Evolutionary conservation across 352 stramenopile species (phyloP).

Genomic region (Pythium insidiosum): DNA sequence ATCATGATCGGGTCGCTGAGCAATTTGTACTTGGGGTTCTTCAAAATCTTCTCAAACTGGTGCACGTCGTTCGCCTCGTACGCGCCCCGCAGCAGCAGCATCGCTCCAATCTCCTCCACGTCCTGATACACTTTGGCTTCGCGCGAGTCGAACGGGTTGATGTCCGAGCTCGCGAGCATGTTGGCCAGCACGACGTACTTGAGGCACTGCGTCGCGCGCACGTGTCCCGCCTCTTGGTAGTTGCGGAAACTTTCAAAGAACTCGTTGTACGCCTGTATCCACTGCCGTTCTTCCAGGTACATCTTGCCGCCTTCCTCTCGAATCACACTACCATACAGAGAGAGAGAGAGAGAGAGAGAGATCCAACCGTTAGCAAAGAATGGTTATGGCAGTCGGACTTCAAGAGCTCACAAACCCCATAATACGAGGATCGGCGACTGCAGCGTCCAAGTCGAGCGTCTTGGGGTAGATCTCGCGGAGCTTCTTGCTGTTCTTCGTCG

Average conservation of each 20-base stretch:
- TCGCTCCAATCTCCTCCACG: conserved; percentile 69
- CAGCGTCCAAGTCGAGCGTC: conserved; percentile 83
- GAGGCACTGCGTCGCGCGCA: conserved; percentile 83
- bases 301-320: conserved; percentile 91
- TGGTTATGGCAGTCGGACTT: too few relatives aligned
- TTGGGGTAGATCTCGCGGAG: conserved; percentile 88
- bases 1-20: conserved; percentile 92
- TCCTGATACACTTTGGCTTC: conserved; percentile 91
- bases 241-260: conserved; percentile 92
- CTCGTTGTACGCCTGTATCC: conserved; percentile 90
- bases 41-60: conserved; percentile 89
- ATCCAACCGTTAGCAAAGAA: too few relatives aligned
- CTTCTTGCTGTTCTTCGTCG: conserved; percentile 82
- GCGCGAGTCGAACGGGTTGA: conserved; percentile 91
- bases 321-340: conserved; percentile 41
- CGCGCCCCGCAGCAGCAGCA: conserved; percentile 60
- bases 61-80: conserved; percentile 89
- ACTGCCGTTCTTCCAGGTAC: conserved; percentile 87
- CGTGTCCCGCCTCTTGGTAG: conserved; percentile 89
- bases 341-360: neutral
- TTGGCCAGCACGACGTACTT: conserved; percentile 92
- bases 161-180: conserved; percentile 88
- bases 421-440: conserved; percentile 84
- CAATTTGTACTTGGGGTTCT: conserved; percentile 87
- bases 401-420: conserved; percentile 63